These are phyloP conservation scores for Dorcoceras hygrometricum DNA, from an alignment of 257 asterid genomes.

Conservation along the genomic window DNA sequence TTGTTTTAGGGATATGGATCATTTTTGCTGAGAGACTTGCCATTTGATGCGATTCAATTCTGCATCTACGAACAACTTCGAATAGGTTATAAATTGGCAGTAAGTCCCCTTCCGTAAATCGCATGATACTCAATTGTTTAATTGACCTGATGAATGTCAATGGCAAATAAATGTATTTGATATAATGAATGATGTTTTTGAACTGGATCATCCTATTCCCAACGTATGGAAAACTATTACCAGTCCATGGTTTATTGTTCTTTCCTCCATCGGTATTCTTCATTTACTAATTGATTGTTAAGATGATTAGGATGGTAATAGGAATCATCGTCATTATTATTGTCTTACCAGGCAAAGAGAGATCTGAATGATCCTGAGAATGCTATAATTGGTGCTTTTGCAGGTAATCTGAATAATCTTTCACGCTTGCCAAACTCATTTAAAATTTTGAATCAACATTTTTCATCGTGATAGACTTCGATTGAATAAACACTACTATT, in stretches of 20 bases:
- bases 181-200: slow-evolving; percentile 13
- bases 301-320: background rate
- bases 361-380: slow-evolving; percentile 89
- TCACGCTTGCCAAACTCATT: slow-evolving; percentile 4
- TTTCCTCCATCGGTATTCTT: slow-evolving; percentile 3
- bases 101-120: slow-evolving; percentile 33
- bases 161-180: slow-evolving; percentile 9
- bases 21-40: slow-evolving; percentile 74
- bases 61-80: slow-evolving; percentile 93
- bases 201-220: slow-evolving; percentile 6
- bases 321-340: slow-evolving; percentile 14
- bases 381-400: slow-evolving; percentile 90
- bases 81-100: slow-evolving; percentile 86
- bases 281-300: slow-evolving; percentile 8
- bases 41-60: slow-evolving; percentile 79
- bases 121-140: slow-evolving; percentile 9
- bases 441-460: background rate
- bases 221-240: background rate
- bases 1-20: slow-evolving; percentile 78
- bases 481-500: too few relatives aligned
- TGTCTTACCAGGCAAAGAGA: slow-evolving; percentile 71
- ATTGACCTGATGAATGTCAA: background rate
- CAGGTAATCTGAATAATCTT: slow-evolving; percentile 49
- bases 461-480: too few relatives aligned
- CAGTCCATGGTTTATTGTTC: background rate